Conservation (phyloP, 2,329 filamentous ascomycete species). For the Westerdykella aurantiaca region DNA sequence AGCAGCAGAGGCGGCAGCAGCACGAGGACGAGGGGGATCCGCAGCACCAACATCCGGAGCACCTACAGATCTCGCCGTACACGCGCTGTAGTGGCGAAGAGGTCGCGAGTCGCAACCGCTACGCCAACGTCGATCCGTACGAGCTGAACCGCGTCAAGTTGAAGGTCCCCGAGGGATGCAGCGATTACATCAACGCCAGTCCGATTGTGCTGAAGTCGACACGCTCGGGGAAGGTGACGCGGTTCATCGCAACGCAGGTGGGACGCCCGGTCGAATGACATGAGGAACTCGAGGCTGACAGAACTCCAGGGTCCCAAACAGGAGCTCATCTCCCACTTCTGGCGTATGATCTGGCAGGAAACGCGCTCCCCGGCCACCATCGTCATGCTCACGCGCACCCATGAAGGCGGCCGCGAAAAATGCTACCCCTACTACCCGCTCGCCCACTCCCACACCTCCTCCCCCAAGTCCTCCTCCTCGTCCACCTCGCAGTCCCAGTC, state of each 20-base stretch:
- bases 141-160: slow-evolving; percentile 78
- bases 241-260: slow-evolving; percentile 85
- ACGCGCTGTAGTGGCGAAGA: slow-evolving; percentile 54
- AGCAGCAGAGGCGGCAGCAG: background rate
- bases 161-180: slow-evolving; percentile 61
- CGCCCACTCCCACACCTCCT: no score
- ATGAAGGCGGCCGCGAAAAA: slow-evolving; percentile 72
- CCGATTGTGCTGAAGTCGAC: slow-evolving; percentile 42
- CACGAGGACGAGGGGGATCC: background rate
- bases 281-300: background rate
- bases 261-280: background rate
- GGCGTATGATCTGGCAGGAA: slow-evolving; percentile 92
- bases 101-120: slow-evolving; percentile 67
- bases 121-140: slow-evolving; percentile 85
- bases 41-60: slow-evolving; percentile 17
- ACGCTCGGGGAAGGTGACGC: slow-evolving; percentile 38
- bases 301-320: slow-evolving; percentile 64
- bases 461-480: background rate
- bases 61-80: slow-evolving; percentile 50
- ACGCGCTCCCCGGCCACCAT: slow-evolving; percentile 66
- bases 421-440: slow-evolving; percentile 82
- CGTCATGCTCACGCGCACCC: slow-evolving; percentile 88
- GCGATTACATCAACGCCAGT: slow-evolving; percentile 51
- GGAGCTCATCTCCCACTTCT: slow-evolving; percentile 72
- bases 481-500: slow-evolving; percentile 11